phyloP scores from a whole-genome alignment of 495 filamentous ascomycete genomes.

The Evernia prunastri region DNA sequence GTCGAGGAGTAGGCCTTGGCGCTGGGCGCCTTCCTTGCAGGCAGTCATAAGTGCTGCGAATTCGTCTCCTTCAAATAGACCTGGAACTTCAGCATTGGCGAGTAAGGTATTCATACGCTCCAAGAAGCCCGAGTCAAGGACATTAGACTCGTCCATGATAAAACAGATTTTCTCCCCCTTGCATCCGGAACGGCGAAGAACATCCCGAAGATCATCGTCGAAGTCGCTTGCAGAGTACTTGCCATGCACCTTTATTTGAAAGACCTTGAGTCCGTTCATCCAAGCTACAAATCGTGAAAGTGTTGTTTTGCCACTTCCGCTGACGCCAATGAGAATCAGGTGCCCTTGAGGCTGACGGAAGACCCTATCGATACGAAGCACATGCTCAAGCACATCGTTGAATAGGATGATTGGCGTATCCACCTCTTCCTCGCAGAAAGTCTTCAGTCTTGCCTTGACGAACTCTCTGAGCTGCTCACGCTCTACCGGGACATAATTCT shows the following conservation, averaged over 20 bases:
- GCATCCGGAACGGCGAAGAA: slow-evolving; percentile 88
- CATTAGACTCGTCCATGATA: slow-evolving; percentile 99
- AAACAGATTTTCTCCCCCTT: slow-evolving; percentile 99
- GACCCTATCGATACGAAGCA: slow-evolving; percentile 94
- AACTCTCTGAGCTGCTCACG: slow-evolving; percentile 91
- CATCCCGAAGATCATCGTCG: slow-evolving; percentile 90
- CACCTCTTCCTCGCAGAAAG: slow-evolving; percentile 98
- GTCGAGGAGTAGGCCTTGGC: slow-evolving; percentile 89
- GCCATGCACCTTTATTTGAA: slow-evolving; percentile 99
- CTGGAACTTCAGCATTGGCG: slow-evolving; percentile 95
- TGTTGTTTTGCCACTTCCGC: slow-evolving; percentile 96
- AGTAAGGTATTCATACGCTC: slow-evolving; percentile 98
- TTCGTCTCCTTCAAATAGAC: slow-evolving; percentile 96
- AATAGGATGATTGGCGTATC: slow-evolving; percentile 96
- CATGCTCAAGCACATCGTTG: slow-evolving; percentile 97
- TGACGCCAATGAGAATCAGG: slow-evolving; percentile 95
- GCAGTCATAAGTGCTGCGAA: slow-evolving; percentile 94
- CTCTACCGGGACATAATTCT: slow-evolving; percentile 94
- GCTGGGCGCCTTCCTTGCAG: slow-evolving; percentile 95
- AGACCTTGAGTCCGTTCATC: slow-evolving; percentile 99
- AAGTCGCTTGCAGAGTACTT: slow-evolving; percentile 99
- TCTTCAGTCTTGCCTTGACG: slow-evolving; percentile 92
- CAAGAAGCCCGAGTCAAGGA: slow-evolving; percentile 95
- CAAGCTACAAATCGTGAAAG: slow-evolving; percentile 96
- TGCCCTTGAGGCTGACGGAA: slow-evolving; percentile 98